Evolutionary conservation across 805 yeast genomes (phyloP), one percentile per base, ranked within the genome.

Genomic region (Suhomyces vadensis): DNA sequence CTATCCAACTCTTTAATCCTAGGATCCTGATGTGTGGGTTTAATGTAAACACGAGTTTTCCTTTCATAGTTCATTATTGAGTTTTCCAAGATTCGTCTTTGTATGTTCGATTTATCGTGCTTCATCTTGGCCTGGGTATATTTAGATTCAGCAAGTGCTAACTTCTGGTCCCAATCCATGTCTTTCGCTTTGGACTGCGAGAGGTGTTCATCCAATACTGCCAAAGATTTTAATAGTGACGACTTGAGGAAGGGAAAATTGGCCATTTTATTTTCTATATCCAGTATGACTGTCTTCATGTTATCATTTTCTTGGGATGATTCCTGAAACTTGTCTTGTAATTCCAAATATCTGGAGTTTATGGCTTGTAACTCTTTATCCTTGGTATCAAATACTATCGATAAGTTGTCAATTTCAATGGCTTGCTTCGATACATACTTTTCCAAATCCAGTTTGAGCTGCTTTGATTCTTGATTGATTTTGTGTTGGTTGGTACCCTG

Each of bases 71-170:
- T 58, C 65, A 67, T 56, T 6, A 80, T 79, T 1, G 78, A 67
- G 51, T 78, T 77, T 55, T 79, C 82, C 31, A 80, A 56, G 7
- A 67, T 63, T 49, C 75, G 64, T 44, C 75, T 63, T 23, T 73
- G 64, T 4, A 52, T 54, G 24, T 60, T 62, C 49, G 73, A 75
- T 24, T 60, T 63, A 14, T 61, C 58, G 29, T 64, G 48, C 47
- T 69, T 73, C 3, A 47, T 53, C 14, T 47, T 36, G 11, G 35
- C 33, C 46, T 11, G 9, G 7, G 24, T 13, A 26, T 47, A 8
- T 7, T 20, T 22, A 1, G 11, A 2, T 31, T 43, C 35, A 0
- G 39, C 35, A 3, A 14, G 22, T 13, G 17, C 11, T 7, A 41
- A 22, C 6, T 20, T 36, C 4, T 55, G 46, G 0, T 59, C 57